These are phyloP conservation scores for Lachnellula arida DNA, from an alignment of 2,329 filamentous ascomycete species.

Conservation along the genomic window DNA sequence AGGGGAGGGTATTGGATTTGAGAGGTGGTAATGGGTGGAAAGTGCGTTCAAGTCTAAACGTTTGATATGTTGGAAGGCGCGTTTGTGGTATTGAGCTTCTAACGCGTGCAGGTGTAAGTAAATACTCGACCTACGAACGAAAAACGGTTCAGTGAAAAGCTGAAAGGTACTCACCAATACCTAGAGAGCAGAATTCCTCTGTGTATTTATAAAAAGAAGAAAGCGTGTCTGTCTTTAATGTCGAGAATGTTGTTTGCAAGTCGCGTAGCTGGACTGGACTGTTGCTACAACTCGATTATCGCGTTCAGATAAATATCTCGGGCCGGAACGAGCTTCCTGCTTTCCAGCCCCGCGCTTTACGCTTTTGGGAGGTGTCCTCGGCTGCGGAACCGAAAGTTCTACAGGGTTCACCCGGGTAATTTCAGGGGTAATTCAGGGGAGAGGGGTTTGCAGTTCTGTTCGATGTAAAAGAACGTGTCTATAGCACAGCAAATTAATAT, in stretches of 20 bases:
- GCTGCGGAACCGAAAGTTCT: not conserved
- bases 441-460: too few species aligned
- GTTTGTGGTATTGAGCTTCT: not conserved
- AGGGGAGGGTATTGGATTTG: not conserved
- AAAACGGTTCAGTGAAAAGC: too few species aligned
- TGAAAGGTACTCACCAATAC: not conserved
- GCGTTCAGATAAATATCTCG: not conserved
- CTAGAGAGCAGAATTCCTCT: not conserved
- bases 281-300: not conserved
- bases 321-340: not conserved
- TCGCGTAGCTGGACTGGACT: not conserved
- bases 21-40: not conserved
- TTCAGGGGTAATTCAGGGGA: too few species aligned
- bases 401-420: not conserved
- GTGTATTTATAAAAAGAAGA: not conserved
- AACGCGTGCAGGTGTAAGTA: not conserved
- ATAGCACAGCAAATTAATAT: too few species aligned
- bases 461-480: too few species aligned
- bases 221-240: not conserved
- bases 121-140: not conserved
- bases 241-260: not conserved
- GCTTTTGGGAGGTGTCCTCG: not conserved
- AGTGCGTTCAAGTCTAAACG: not conserved
- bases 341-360: not conserved
- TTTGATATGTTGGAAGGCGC: not conserved